Percentiles rank a stretch among this genome's conserved stretches.
Conservation (phyloP, 768 basidiomycete species). For the Suillus brevipes region DNA sequence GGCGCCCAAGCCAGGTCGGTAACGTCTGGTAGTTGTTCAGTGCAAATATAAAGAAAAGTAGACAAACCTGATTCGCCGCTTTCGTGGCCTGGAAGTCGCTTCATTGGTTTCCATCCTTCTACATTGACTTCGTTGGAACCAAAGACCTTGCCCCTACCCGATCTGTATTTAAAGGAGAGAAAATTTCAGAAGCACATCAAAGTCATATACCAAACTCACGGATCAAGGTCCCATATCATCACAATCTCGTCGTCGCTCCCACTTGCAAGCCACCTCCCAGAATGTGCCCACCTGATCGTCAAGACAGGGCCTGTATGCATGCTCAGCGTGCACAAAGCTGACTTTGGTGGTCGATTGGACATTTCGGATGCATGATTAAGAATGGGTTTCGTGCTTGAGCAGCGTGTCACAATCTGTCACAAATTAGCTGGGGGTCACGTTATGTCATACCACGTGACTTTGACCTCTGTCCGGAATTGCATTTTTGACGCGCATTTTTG, state of each 20-base stretch:
- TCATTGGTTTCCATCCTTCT: conserved; percentile 95
- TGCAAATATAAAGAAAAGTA: conserved; percentile 2
- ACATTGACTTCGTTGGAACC: conserved; percentile 95
- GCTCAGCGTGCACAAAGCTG: conserved; percentile 84
- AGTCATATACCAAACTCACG: conserved; percentile 53
- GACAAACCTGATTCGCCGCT: conserved; percentile 60
- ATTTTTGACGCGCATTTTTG: no score
- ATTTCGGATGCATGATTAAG: conserved; percentile 68
- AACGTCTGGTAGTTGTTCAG: conserved; percentile 60
- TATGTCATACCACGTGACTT: no score
- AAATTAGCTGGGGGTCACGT: no score
- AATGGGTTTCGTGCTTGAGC: conserved; percentile 93
- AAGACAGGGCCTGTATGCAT: conserved; percentile 95
- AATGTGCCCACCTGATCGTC: conserved; percentile 90
- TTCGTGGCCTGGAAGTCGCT: conserved; percentile 89
- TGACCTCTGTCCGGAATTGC: no score
- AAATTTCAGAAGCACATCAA: conserved; percentile 5
- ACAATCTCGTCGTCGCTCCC: conserved; percentile 96
- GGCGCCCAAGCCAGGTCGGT: conserved; percentile 95
- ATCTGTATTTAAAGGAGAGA: conserved; percentile 42
- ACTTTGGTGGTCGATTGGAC: conserved; percentile 76
- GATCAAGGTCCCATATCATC: conserved; percentile 97
- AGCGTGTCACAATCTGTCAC: no score
- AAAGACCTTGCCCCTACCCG: conserved; percentile 84
- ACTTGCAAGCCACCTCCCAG: conserved; percentile 91